A percentile compares a stretch with the other conserved stretches of the same genome.
Conservation (phyloP, 1,284 basidiomycete genomes). For the Peniophora sp. region DNA sequence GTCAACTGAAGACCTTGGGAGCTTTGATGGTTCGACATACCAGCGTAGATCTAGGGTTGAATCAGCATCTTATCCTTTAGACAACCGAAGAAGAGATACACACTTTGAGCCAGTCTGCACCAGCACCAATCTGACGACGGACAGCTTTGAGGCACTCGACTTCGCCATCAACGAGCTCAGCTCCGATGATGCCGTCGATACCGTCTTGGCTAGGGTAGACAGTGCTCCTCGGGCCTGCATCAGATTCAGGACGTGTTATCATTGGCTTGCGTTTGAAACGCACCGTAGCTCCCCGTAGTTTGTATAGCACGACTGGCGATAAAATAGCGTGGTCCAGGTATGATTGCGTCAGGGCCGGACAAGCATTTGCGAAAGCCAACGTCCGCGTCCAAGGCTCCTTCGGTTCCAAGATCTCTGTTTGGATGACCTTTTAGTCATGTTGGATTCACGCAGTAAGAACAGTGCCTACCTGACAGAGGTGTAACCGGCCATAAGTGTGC, state of each 20-base stretch:
- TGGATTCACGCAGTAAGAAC: neutral
- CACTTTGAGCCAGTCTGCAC: constrained; percentile 61
- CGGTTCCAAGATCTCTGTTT: constrained; percentile 54
- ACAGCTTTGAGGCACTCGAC: constrained; percentile 50
- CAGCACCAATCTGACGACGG: constrained; percentile 57
- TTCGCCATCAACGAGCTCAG: constrained; percentile 51
- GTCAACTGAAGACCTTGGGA: neutral
- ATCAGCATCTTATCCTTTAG: neutral
- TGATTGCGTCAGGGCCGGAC: constrained; percentile 39
- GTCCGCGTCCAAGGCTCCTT: constrained; percentile 59
- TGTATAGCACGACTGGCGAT: constrained; percentile 56
- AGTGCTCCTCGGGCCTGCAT: constrained; percentile 48
- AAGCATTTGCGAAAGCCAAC: constrained; percentile 52
- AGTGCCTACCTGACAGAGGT: constrained; percentile 50
- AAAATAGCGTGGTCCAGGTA: constrained; percentile 59
- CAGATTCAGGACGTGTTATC: no score
- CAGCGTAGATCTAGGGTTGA: constrained; percentile 42
- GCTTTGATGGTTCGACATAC: constrained; percentile 25
- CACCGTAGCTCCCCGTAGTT: constrained; percentile 55
- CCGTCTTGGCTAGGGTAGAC: constrained; percentile 40
- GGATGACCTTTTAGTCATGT: no score
- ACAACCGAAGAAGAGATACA: neutral
- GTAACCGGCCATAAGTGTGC: constrained; percentile 57
- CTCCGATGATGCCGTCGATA: constrained; percentile 48
- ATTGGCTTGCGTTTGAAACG: no score